Percentiles rank a stretch among this genome's conserved stretches.
These are phyloP conservation scores for Heracleum sosnowskyi DNA, from an alignment of 129 eudicot genomes.

Conservation along the genomic window DNA sequence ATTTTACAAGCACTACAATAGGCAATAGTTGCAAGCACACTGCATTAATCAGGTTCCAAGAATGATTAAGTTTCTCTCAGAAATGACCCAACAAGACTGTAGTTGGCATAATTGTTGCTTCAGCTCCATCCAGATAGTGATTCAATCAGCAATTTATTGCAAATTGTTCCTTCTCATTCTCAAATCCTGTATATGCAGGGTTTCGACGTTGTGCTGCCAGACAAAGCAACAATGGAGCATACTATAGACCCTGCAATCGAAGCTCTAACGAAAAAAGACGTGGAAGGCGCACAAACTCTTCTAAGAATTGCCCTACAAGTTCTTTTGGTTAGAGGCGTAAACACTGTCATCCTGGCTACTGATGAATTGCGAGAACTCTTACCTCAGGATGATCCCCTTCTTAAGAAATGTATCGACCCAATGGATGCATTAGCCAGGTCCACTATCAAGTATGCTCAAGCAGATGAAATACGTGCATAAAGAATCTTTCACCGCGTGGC, in stretches of 20 bases:
- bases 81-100: neutral
- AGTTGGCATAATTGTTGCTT: neutral
- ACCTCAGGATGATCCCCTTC: slow-evolving; percentile 63
- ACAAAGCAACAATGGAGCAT: slow-evolving; percentile 73
- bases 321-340: slow-evolving; percentile 56
- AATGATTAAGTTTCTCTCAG: neutral
- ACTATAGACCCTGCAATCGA: slow-evolving; percentile 52
- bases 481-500: neutral
- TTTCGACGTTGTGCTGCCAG: slow-evolving; percentile 67
- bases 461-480: slow-evolving; percentile 11
- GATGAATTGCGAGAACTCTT: slow-evolving; percentile 45
- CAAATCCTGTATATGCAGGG: slow-evolving; percentile 35
- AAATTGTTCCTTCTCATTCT: neutral
- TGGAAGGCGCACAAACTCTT: slow-evolving; percentile 68
- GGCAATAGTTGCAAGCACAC: neutral
- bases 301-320: slow-evolving; percentile 63
- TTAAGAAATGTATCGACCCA: slow-evolving; percentile 67
- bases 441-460: slow-evolving; percentile 34
- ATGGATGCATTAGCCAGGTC: slow-evolving; percentile 68
- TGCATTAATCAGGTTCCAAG: neutral
- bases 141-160: neutral
- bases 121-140: neutral
- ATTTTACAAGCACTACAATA: neutral
- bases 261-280: slow-evolving; percentile 52
- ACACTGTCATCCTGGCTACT: slow-evolving; percentile 52